Evolutionary conservation across 73 alveolate species (phyloP).

Genomic region (Uronychia setigera): DNA sequence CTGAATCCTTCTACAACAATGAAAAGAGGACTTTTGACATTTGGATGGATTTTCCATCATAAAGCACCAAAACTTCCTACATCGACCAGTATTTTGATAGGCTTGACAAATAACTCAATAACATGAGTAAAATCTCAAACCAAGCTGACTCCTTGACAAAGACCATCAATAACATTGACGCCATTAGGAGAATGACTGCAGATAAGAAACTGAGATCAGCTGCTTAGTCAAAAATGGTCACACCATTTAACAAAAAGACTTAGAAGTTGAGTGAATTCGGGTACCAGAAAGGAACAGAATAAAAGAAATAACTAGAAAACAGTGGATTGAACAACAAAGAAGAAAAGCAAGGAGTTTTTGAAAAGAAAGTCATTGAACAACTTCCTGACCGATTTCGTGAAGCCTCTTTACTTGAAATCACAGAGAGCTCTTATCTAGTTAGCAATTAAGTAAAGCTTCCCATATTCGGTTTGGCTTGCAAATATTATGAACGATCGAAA

Average conservation of each 20-base stretch:
- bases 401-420: slow-evolving; percentile 50
- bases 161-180: slow-evolving; percentile 58
- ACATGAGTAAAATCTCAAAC: slow-evolving; percentile 36
- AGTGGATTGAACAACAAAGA: neutral
- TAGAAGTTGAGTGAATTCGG: no score
- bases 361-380: slow-evolving; percentile 38
- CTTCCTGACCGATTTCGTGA: slow-evolving; percentile 45
- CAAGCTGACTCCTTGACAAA: slow-evolving; percentile 38
- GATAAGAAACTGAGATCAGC: neutral
- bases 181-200: slow-evolving; percentile 20
- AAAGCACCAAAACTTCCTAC: slow-evolving; percentile 3
- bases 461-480: slow-evolving; percentile 42
- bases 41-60: slow-evolving; percentile 63
- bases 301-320: no score
- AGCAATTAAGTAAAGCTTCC: slow-evolving; percentile 50
- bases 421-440: slow-evolving; percentile 54
- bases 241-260: neutral
- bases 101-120: slow-evolving; percentile 48
- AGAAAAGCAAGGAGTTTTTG: slow-evolving; percentile 6
- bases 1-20: slow-evolving; percentile 37
- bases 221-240: neutral
- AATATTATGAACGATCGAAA: slow-evolving; percentile 25
- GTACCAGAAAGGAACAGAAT: no score
- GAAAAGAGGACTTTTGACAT: slow-evolving; percentile 60
- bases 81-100: slow-evolving; percentile 54